Evolutionary conservation across 495 filamentous ascomycete species (phyloP).

Genomic region (Entonaema liquescens): DNA sequence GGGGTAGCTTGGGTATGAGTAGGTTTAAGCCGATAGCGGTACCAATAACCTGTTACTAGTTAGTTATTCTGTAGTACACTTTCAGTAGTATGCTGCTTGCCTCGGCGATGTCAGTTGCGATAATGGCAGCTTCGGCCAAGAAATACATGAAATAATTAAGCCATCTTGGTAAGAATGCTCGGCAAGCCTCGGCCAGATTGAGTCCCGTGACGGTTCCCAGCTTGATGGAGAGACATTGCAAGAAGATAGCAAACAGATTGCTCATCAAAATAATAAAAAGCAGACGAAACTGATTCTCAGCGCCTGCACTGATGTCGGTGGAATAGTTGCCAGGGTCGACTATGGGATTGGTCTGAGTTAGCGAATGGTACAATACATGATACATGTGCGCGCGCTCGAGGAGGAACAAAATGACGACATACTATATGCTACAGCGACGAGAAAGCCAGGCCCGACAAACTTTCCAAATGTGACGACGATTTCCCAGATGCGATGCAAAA

Average conservation of each 20-base stretch:
- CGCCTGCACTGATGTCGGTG: conserved; percentile 80
- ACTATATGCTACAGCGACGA: conserved; percentile 77
- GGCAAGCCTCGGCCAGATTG: conserved; percentile 81
- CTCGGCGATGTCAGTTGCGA: conserved; percentile 92
- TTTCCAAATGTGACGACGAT: conserved; percentile 69
- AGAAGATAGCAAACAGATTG: conserved; percentile 83
- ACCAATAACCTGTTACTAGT: conserved; percentile 74
- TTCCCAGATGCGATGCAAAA: conserved; percentile 43
- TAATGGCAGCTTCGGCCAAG: conserved; percentile 80
- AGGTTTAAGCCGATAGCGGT: conserved; percentile 92
- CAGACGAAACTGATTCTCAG: conserved; percentile 69
- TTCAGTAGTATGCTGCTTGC: conserved; percentile 23
- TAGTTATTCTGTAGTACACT: background rate
- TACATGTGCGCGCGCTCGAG: background rate
- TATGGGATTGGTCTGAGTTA: conserved; percentile 49
- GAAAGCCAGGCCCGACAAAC: conserved; percentile 88
- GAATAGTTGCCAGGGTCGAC: conserved; percentile 89
- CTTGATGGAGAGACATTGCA: conserved; percentile 85
- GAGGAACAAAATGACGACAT: conserved; percentile 27
- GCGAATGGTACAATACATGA: conserved; percentile 1
- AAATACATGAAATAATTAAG: conserved; percentile 77
- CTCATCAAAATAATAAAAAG: conserved; percentile 85
- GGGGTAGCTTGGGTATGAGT: conserved; percentile 75
- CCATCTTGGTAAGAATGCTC: conserved; percentile 79
- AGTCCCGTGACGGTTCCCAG: conserved; percentile 86